These are phyloP conservation scores for Obba rivulosa DNA, from an alignment of 768 basidiomycete genomes.

Conservation along the genomic window DNA sequence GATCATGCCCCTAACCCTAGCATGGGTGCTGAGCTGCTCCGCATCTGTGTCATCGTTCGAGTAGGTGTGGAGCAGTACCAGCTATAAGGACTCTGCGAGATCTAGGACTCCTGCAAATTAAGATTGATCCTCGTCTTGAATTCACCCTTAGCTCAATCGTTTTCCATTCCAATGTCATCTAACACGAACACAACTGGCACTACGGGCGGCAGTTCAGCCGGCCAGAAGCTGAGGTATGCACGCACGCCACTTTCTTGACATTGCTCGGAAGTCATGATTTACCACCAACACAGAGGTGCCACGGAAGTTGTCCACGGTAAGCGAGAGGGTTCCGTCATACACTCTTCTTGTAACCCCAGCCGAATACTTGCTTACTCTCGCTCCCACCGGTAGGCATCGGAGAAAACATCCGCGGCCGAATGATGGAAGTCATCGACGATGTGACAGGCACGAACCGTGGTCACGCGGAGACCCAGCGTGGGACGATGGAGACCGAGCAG, in stretches of 20 bases:
- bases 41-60: no score
- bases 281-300: conserved; percentile 4
- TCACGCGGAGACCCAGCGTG: conserved; percentile 6
- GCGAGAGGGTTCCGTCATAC: neutral
- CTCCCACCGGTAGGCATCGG: conserved; percentile 8
- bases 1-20: no score
- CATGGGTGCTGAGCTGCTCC: no score
- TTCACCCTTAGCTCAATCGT: neutral
- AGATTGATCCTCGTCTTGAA: no score
- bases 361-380: neutral
- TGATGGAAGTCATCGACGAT: conserved; percentile 8
- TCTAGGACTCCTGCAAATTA: no score
- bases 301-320: conserved; percentile 10
- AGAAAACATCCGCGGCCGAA: conserved; percentile 10
- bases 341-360: neutral
- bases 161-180: neutral
- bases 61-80: no score
- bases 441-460: neutral
- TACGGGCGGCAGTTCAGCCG: neutral
- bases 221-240: conserved; percentile 7
- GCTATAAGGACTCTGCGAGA: no score
- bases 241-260: neutral
- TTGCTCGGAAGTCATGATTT: neutral
- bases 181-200: conserved; percentile 2
- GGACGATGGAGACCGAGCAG: conserved; percentile 7